Evolutionary conservation across 148 eudicot genomes (phyloP).

Genomic region (Limonium bicolor): DNA sequence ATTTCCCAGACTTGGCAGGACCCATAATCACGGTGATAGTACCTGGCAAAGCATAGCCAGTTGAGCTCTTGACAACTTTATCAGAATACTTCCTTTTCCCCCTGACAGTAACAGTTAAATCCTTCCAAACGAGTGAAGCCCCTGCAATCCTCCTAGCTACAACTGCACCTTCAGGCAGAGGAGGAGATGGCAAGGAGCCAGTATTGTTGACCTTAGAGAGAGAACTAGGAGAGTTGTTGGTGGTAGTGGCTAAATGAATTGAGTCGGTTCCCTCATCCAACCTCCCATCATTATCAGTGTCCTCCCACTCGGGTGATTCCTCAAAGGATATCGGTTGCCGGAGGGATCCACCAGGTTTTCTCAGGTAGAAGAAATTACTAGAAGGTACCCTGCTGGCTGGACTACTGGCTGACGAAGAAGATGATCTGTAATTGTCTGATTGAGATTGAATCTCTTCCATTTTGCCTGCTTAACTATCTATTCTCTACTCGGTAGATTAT

Average conservation of each 20-base stretch:
- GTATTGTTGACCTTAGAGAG: conserved; percentile 79
- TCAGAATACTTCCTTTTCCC: conserved; percentile 87
- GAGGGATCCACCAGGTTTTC: conserved; percentile 68
- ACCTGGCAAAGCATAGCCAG: conserved; percentile 90
- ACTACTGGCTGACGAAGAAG: conserved; percentile 94
- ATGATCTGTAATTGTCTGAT: conserved; percentile 82
- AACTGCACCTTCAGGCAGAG: conserved; percentile 39
- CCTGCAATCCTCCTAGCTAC: conserved; percentile 64
- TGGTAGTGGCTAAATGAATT: conserved; percentile 61
- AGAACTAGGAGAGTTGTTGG: conserved; percentile 62
- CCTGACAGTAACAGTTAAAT: conserved; percentile 69
- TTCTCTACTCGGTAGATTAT: too few relatives aligned
- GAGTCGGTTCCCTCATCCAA: conserved; percentile 70
- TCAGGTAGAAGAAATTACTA: conserved; percentile 80
- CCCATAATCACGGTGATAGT: conserved; percentile 99
- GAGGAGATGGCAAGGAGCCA: conserved; percentile 81
- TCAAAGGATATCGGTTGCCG: conserved; percentile 62
- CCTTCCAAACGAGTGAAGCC: conserved; percentile 85
- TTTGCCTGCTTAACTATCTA: too few relatives aligned
- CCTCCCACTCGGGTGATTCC: conserved; percentile 98
- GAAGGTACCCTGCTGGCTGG: conserved; percentile 80
- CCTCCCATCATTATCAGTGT: conserved; percentile 71
- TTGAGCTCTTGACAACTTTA: conserved; percentile 79
- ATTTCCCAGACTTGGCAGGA: conserved; percentile 96
- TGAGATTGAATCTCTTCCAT: conserved; percentile 98